Evolutionary conservation across 768 basidiomycete genomes (phyloP).

Genomic region (Zangia roseola): DNA sequence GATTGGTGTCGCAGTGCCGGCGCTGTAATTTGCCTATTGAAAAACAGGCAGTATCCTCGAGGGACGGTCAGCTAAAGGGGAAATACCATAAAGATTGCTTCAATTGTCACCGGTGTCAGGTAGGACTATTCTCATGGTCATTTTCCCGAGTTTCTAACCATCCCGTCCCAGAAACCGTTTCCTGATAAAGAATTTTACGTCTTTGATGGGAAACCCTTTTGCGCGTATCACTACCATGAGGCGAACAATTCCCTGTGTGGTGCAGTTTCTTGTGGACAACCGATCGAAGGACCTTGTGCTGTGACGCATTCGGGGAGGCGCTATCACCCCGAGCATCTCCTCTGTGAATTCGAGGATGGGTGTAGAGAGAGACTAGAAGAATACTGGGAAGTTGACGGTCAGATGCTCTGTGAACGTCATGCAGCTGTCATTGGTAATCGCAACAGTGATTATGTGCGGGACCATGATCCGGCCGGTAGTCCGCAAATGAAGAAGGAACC

Average conservation of each 20-base stretch:
- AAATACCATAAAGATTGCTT: constrained; percentile 95
- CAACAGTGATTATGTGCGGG: constrained; percentile 21
- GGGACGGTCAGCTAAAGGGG: constrained; percentile 92
- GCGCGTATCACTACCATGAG: constrained; percentile 92
- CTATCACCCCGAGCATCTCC: constrained; percentile 87
- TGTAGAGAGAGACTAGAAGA: constrained; percentile 66
- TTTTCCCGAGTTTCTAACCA: constrained; percentile 5
- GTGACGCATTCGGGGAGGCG: constrained; percentile 77
- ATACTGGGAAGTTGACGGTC: constrained; percentile 87
- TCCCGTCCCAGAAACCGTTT: constrained; percentile 67
- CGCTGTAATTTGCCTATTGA: constrained; percentile 86
- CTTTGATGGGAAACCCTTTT: constrained; percentile 85
- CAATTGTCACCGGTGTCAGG: constrained; percentile 81
- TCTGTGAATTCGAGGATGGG: constrained; percentile 65
- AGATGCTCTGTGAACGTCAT: constrained; percentile 87
- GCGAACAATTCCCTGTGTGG: constrained; percentile 88
- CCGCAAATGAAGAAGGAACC: constrained; percentile 10
- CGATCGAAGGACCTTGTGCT: constrained; percentile 92
- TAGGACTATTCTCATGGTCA: constrained; percentile 31
- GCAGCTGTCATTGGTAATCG: constrained; percentile 37
- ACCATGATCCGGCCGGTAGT: constrained; percentile 8
- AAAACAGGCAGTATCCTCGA: constrained; percentile 85
- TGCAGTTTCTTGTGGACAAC: constrained; percentile 72
- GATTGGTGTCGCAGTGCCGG: constrained; percentile 59
- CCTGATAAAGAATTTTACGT: constrained; percentile 93